Evolutionary conservation across 2,329 filamentous ascomycete genomes (phyloP).

Genomic region (Aquanectria penicillioides): DNA sequence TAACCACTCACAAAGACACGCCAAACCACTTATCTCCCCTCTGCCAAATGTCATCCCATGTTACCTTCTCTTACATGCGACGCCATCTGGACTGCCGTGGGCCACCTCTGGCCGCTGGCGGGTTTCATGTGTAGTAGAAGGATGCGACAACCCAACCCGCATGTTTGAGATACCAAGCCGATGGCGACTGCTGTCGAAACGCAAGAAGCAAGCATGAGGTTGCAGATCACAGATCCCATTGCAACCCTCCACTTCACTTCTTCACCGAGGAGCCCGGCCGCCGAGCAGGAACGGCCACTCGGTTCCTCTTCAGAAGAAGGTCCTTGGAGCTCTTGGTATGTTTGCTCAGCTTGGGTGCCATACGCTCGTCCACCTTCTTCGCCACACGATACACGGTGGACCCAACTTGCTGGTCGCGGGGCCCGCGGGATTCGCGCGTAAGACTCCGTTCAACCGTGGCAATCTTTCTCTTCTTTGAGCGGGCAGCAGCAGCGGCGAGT

Average conservation of each 20-base stretch:
- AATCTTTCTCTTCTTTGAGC: slow-evolving; percentile 57
- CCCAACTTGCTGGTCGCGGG: slow-evolving; percentile 61
- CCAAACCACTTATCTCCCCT: background rate
- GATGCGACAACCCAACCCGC: background rate
- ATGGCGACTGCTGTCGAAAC: background rate
- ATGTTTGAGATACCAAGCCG: background rate
- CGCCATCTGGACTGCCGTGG: background rate
- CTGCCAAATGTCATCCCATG: background rate
- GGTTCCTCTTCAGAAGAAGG: slow-evolving; percentile 56
- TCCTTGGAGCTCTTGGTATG: slow-evolving; percentile 55
- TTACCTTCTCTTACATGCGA: background rate
- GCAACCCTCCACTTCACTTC: slow-evolving; percentile 12
- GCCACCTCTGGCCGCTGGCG: background rate
- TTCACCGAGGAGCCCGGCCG: slow-evolving; percentile 41
- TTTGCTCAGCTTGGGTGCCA: slow-evolving; percentile 61
- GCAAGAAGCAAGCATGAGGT: background rate
- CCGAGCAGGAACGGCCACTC: slow-evolving; percentile 48
- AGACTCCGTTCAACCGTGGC: slow-evolving; percentile 51
- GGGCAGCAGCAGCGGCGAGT: slow-evolving; percentile 24
- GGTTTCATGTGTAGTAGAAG: background rate
- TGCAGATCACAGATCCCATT: background rate
- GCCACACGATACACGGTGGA: slow-evolving; percentile 64
- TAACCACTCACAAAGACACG: background rate
- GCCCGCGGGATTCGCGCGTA: slow-evolving; percentile 49
- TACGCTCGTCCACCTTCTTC: slow-evolving; percentile 54